Evolutionary conservation across 805 yeast genomes (phyloP).

Genomic region (Komagataella pseudopastoris): DNA sequence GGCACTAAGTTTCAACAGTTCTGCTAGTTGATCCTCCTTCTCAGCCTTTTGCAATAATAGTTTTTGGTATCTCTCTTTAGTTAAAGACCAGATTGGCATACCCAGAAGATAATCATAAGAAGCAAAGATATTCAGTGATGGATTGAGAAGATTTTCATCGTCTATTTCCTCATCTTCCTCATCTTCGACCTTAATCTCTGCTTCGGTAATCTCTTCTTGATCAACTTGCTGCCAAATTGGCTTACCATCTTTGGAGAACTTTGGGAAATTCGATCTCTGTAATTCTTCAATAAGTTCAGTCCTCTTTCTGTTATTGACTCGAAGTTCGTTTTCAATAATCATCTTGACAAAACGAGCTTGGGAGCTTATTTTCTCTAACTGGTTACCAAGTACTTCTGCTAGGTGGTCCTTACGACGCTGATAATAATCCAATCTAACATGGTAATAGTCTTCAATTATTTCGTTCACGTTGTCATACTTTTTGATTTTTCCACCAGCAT

Average conservation of each 20-base stretch:
- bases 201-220: conserved; percentile 18
- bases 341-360: conserved; percentile 88
- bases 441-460: conserved; percentile 74
- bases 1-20: conserved; percentile 53
- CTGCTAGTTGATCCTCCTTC: conserved; percentile 58
- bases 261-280: conserved; percentile 54
- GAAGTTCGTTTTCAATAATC: conserved; percentile 65
- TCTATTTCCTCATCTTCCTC: conserved; percentile 25
- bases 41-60: conserved; percentile 60
- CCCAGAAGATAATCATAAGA: conserved; percentile 80
- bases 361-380: conserved; percentile 57
- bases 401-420: conserved; percentile 81
- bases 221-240: conserved; percentile 35
- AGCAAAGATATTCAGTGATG: conserved; percentile 36
- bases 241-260: conserved; percentile 56
- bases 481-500: conserved; percentile 75
- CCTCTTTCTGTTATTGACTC: conserved; percentile 65
- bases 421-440: conserved; percentile 76
- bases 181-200: conserved; percentile 25
- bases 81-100: conserved; percentile 89
- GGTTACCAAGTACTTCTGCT: conserved; percentile 55
- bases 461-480: conserved; percentile 67
- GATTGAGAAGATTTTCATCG: conserved; percentile 23
- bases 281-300: conserved; percentile 50
- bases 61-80: conserved; percentile 77